Conservation (phyloP, 139 green algal species). For the Tetraselmis chui region DNA sequence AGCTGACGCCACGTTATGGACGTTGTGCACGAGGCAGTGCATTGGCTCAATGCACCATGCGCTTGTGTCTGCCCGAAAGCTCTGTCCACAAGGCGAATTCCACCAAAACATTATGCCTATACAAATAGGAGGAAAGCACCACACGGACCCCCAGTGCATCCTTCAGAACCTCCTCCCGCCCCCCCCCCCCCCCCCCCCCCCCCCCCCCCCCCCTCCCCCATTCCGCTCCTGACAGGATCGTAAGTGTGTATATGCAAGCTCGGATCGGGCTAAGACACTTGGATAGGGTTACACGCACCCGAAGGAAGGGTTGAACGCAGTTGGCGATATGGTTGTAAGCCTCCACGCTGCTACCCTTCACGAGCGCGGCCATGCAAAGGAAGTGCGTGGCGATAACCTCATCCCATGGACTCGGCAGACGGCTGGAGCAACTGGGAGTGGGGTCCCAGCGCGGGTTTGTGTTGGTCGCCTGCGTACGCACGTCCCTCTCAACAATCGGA, state of each 20-base stretch:
- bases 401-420: slow-evolving; percentile 13
- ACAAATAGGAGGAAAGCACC: no score
- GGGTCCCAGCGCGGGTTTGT: neutral
- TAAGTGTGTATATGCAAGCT: no score
- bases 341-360: slow-evolving; percentile 21
- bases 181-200: no score
- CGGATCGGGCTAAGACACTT: no score
- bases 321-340: slow-evolving; percentile 29
- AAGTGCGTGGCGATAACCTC: slow-evolving; percentile 29
- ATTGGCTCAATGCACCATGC: slow-evolving; percentile 40
- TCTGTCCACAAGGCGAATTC: no score
- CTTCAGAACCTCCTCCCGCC: no score
- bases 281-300: slow-evolving; percentile 1
- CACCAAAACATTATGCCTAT: no score
- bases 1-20: slow-evolving; percentile 25
- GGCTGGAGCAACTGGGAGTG: neutral
- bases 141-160: no score
- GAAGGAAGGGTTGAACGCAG: slow-evolving; percentile 26
- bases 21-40: slow-evolving; percentile 36
- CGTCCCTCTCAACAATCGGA: no score
- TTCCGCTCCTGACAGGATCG: no score
- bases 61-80: slow-evolving; percentile 32
- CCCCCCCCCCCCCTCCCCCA: no score
- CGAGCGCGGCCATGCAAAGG: slow-evolving; percentile 18
- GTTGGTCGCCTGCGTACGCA: neutral